These are phyloP conservation scores for Symmetrospora coprosmae DNA, from an alignment of 768 basidiomycete genomes.

Conservation along the genomic window DNA sequence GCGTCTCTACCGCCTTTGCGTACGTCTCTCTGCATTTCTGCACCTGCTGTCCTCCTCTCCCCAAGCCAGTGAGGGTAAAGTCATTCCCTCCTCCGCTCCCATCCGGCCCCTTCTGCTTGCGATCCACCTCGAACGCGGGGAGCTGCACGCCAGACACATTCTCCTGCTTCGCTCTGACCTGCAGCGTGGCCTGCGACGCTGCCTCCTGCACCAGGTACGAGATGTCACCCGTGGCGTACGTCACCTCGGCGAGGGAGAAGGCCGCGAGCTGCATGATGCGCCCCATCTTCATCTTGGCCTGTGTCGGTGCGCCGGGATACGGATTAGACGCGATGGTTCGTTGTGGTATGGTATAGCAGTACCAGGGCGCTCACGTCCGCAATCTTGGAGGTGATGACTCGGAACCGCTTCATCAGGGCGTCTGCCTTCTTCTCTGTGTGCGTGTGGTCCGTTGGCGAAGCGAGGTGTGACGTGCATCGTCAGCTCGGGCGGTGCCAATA, in stretches of 20 bases:
- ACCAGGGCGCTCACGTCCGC: slow-evolving; percentile 62
- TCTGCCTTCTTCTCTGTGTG: slow-evolving; percentile 95
- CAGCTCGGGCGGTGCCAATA: neutral
- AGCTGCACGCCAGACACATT: slow-evolving; percentile 94
- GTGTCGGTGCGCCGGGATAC: neutral
- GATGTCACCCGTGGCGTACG: slow-evolving; percentile 87
- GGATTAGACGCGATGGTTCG: neutral
- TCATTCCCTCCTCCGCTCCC: slow-evolving; percentile 60
- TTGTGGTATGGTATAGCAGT: no score
- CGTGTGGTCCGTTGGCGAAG: slow-evolving; percentile 87
- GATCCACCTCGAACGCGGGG: slow-evolving; percentile 85
- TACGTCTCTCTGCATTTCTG: slow-evolving; percentile 91
- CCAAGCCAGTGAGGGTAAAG: slow-evolving; percentile 78
- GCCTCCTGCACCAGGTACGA: slow-evolving; percentile 95
- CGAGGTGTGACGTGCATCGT: slow-evolving; percentile 26
- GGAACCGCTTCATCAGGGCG: slow-evolving; percentile 84
- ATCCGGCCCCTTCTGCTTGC: slow-evolving; percentile 38
- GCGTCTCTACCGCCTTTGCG: slow-evolving; percentile 88
- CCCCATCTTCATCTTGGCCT: slow-evolving; percentile 99
- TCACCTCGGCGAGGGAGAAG: slow-evolving; percentile 96
- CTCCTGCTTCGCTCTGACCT: slow-evolving; percentile 86
- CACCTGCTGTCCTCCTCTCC: slow-evolving; percentile 91
- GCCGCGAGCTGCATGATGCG: slow-evolving; percentile 96
- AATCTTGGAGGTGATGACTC: slow-evolving; percentile 87
- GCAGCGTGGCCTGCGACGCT: slow-evolving; percentile 77